Evolutionary conservation across 139 green algal species (phyloP), one percentile per base, ranked within the genome.

Genomic region (Gonium pectorale): DNA sequence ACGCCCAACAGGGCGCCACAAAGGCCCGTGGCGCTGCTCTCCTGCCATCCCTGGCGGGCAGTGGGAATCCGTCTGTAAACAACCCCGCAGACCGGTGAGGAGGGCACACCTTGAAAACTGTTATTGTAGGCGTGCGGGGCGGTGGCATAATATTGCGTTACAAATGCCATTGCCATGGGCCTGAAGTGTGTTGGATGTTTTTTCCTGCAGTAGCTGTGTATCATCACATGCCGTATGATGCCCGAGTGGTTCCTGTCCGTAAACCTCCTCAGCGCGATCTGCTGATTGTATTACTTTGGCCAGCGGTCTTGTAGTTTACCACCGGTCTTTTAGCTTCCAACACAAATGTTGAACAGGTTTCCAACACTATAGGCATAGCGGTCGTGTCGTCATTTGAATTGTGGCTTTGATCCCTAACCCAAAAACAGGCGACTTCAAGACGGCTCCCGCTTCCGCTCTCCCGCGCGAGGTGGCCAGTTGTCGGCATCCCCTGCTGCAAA

Each of bases 21-120:
- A 83, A 83, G 60, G 38, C 60, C 15, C 75, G 75, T 17, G 60
- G 59, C 5, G 43, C 41, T 5, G 75, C 75, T 15, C 75, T 83
- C 41, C 40, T 83, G 59, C 75, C 75, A 2, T 72, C 75, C 22
- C 59, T 83, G 41, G 75, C 29, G 19, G 75, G 35, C 35, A 49
- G 31, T 24, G 31, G 46, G n/a, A 79, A 22, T 29, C 24, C 67
- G 13, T 40, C 67, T 4, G 38, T 41, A 40, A 27, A 41, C 40
- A 54, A 40, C 67, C 40, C 56, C 0, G 2, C 56, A 3, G 67
- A 74, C 26, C 40, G 67, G 67, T 74, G 67, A 24, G 67, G 46
- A 21, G 8, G 40, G 1, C 37, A n/a, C n/a, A n/a, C n/a, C n/a
- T n/a, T n/a, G n/a, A n/a, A n/a, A n/a, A n/a, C n/a, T n/a, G n/a